Evolutionary conservation across 2,329 filamentous ascomycete genomes (phyloP).

Genomic region (Paracamarosporium sp.): DNA sequence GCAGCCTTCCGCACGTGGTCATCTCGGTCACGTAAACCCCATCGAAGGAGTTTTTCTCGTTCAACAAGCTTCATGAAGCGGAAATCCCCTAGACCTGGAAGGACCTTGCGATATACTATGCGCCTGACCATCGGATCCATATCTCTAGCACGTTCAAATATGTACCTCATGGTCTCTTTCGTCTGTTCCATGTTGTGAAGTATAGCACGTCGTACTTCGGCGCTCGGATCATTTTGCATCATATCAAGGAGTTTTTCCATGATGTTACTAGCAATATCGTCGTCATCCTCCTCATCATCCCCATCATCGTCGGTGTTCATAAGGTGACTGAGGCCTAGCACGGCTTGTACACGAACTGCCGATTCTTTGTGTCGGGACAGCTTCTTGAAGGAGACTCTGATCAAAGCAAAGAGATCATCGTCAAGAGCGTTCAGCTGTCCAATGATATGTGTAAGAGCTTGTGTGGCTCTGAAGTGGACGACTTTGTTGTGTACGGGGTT

Average conservation of each 20-base stretch:
- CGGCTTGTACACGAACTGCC: slow-evolving; percentile 89
- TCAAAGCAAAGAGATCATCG: slow-evolving; percentile 84
- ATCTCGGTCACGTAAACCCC: slow-evolving; percentile 92
- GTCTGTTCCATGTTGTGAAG: slow-evolving; percentile 90
- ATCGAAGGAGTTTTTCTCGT: slow-evolving; percentile 92
- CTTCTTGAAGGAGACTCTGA: slow-evolving; percentile 80
- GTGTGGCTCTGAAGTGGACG: slow-evolving; percentile 86
- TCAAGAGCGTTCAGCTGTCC: slow-evolving; percentile 93
- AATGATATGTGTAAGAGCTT: slow-evolving; percentile 88
- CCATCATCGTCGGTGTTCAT: slow-evolving; percentile 70
- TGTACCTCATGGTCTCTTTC: slow-evolving; percentile 80
- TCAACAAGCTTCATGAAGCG: slow-evolving; percentile 90
- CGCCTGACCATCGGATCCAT: slow-evolving; percentile 83
- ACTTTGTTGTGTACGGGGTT: slow-evolving; percentile 84
- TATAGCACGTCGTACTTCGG: slow-evolving; percentile 87
- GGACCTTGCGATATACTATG: slow-evolving; percentile 83
- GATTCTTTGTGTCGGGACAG: slow-evolving; percentile 93
- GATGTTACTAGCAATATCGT: slow-evolving; percentile 70
- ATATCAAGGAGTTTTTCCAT: slow-evolving; percentile 85
- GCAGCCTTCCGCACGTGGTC: slow-evolving; percentile 93
- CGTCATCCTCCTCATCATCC: slow-evolving; percentile 74
- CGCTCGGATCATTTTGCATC: slow-evolving; percentile 91
- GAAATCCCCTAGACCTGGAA: slow-evolving; percentile 92
- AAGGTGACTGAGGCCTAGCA: slow-evolving; percentile 84
- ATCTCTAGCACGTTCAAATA: slow-evolving; percentile 90